A percentile compares a stretch with the other conserved stretches of the same genome.
phyloP scores from a whole-genome alignment of 1,284 basidiomycete species.

The Boletus subluridellus region DNA sequence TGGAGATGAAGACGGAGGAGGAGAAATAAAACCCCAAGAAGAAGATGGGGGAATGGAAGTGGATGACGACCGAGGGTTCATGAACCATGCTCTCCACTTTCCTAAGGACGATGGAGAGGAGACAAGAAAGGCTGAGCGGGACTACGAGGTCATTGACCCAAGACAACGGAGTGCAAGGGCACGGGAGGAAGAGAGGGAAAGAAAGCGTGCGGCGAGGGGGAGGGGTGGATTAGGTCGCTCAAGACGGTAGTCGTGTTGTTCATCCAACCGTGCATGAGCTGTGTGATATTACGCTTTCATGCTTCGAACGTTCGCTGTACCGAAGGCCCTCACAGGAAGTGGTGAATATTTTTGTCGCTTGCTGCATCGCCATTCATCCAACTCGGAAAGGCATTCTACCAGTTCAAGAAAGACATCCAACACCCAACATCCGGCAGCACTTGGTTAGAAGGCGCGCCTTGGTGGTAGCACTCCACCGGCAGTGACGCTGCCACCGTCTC shows the following conservation, averaged over 20 bases:
- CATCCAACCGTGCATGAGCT: not conserved
- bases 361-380: not conserved
- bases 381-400: not conserved
- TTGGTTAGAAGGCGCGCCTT: not conserved
- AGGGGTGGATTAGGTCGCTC: slow-evolving; percentile 20
- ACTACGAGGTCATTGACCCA: slow-evolving; percentile 88
- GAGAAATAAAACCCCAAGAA: slow-evolving; percentile 7
- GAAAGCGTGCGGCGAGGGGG: slow-evolving; percentile 44
- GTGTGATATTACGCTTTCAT: not conserved
- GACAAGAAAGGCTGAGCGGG: slow-evolving; percentile 75
- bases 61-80: slow-evolving; percentile 78
- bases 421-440: not conserved
- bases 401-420: not conserved
- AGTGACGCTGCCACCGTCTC: not conserved
- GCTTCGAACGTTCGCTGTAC: not conserved
- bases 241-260: slow-evolving; percentile 23
- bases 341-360: not conserved
- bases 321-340: slow-evolving; percentile 2
- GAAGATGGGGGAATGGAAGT: slow-evolving; percentile 67
- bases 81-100: slow-evolving; percentile 73
- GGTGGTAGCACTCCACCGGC: slow-evolving; percentile 2
- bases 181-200: slow-evolving; percentile 68
- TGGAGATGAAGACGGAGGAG: slow-evolving; percentile 22
- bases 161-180: slow-evolving; percentile 65
- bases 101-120: slow-evolving; percentile 77